Percentiles rank a stretch among this genome's conserved stretches.
These are phyloP conservation scores for Colletotrichum tropicale DNA, from an alignment of 2,329 filamentous ascomycete genomes.

Conservation along the genomic window DNA sequence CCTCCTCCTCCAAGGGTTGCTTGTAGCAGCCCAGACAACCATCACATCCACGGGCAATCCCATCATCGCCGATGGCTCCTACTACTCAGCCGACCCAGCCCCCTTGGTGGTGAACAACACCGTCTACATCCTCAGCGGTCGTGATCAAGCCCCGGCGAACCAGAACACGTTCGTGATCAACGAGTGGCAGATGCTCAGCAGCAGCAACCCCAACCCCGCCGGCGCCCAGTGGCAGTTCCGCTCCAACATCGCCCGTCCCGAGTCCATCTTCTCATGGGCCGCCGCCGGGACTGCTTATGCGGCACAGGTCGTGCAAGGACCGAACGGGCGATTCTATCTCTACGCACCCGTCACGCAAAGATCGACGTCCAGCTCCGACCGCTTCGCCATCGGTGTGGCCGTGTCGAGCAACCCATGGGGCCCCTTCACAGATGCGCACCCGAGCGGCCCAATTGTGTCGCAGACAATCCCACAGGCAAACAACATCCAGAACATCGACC, in stretches of 20 bases:
- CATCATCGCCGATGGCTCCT: conserved; percentile 37
- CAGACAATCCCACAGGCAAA: conserved; percentile 34
- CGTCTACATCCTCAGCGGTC: conserved; percentile 40
- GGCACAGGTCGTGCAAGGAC: conserved; percentile 36
- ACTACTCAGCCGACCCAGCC: conserved; percentile 42
- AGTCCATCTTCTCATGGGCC: conserved; percentile 38
- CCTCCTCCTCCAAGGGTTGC: background rate
- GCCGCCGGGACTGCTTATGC: conserved; percentile 37
- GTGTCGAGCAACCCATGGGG: conserved; percentile 36
- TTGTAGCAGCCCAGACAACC: conserved; percentile 15
- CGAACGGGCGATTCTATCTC: conserved; percentile 37
- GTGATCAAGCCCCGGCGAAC: conserved; percentile 31
- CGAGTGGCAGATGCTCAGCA: conserved; percentile 38
- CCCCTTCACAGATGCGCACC: conserved; percentile 38
- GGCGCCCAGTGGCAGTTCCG: conserved; percentile 37
- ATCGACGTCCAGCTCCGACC: conserved; percentile 28
- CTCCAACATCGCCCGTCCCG: conserved; percentile 30
- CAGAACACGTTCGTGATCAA: conserved; percentile 39
- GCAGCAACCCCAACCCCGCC: conserved; percentile 28
- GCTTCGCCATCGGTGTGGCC: conserved; percentile 42
- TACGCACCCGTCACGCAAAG: conserved; percentile 38
- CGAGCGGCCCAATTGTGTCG: conserved; percentile 37
- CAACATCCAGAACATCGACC: conserved; percentile 43
- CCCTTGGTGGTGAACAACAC: conserved; percentile 38
- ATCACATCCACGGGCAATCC: conserved; percentile 37